Conservation (phyloP, 148 eudicot genomes). For the Rhododendron molle region DNA sequence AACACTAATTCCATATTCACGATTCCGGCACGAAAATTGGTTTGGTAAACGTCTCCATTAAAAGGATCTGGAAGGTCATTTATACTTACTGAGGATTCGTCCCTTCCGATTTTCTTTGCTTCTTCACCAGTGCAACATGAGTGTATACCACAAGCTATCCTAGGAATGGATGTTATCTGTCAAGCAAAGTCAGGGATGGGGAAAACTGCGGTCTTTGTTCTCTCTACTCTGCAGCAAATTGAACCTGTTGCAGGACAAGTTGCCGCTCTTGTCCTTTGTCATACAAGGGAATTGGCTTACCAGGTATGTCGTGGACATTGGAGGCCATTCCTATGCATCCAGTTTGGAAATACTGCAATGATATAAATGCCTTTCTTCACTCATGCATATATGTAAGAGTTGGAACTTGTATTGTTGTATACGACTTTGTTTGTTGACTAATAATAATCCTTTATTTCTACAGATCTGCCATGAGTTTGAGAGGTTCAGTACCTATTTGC, state of each 20-base stretch:
- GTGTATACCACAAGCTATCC: constrained; percentile 59
- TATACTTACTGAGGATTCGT: constrained; percentile 32
- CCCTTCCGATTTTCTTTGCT: constrained; percentile 39
- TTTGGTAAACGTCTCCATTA: constrained; percentile 33
- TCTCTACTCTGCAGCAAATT: constrained; percentile 55
- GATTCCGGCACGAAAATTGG: constrained; percentile 25
- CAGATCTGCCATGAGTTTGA: constrained; percentile 61
- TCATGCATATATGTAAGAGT: not conserved
- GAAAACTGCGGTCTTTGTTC: constrained; percentile 58
- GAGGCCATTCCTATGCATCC: not conserved
- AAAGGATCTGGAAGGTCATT: constrained; percentile 30
- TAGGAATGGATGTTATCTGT: constrained; percentile 64
- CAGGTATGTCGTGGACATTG: constrained; percentile 31
- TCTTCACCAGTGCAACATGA: constrained; percentile 63
- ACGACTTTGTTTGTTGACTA: not conserved
- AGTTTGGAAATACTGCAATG: not conserved
- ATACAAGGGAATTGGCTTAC: constrained; percentile 58
- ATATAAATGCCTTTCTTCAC: not conserved
- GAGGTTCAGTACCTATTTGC: constrained; percentile 52
- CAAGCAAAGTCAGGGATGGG: constrained; percentile 71
- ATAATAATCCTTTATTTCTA: not conserved
- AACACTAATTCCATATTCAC: constrained; percentile 23
- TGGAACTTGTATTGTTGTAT: not conserved
- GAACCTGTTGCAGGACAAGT: constrained; percentile 61
- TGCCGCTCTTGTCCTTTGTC: constrained; percentile 60